Conservation (phyloP, 768 basidiomycete species). For the Rhizopogon roseolus region DNA sequence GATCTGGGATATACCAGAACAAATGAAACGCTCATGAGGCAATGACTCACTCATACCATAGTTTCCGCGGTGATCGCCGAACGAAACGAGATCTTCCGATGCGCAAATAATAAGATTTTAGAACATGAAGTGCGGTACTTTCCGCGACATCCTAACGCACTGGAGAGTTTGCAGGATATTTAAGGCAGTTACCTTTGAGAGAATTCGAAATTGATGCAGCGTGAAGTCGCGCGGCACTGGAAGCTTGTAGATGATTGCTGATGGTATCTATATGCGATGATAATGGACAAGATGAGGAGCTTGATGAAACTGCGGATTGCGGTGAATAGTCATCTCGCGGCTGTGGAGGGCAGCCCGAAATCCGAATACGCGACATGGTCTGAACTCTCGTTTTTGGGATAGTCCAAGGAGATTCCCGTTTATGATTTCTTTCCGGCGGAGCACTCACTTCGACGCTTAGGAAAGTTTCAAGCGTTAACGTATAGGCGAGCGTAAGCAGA, state of each 20-base stretch:
- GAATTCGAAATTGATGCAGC: neutral
- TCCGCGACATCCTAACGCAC: neutral
- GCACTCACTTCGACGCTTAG: neutral
- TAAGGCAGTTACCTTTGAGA: neutral
- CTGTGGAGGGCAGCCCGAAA: neutral
- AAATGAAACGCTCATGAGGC: neutral
- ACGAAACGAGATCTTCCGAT: neutral
- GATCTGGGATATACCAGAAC: no score
- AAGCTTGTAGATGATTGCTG: neutral
- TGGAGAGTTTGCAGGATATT: neutral
- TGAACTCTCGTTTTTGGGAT: neutral
- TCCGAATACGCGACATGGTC: neutral
- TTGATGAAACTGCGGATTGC: neutral
- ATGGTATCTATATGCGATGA: neutral
- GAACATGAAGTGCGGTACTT: neutral
- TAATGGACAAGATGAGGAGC: neutral
- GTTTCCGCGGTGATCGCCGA: neutral
- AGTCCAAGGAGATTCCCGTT: neutral
- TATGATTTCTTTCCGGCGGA: no score
- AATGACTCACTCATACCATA: neutral
- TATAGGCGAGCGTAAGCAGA: neutral
- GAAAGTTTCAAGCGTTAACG: neutral
- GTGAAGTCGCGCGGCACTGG: neutral
- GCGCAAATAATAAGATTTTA: neutral
- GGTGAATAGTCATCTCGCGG: neutral